Evolutionary conservation across 768 basidiomycete genomes (phyloP).

Genomic region (Naganishia kalamii): DNA sequence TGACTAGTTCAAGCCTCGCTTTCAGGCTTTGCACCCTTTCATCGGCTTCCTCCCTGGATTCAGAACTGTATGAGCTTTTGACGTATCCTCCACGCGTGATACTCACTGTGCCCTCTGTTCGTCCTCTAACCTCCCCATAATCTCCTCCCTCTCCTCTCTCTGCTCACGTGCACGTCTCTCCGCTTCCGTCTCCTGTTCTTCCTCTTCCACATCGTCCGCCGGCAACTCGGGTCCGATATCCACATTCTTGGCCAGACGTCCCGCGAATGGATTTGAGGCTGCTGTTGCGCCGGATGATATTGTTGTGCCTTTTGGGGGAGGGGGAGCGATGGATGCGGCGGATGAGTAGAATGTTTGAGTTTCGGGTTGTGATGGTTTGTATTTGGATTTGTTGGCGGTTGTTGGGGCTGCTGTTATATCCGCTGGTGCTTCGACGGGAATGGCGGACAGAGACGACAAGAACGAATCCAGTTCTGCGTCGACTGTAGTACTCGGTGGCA

Average conservation of each 20-base stretch:
- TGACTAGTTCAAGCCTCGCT: slow-evolving; percentile 14
- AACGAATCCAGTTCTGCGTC: slow-evolving; percentile 24
- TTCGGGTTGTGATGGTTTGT: slow-evolving; percentile 29
- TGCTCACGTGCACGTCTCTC: slow-evolving; percentile 32
- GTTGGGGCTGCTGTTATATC: background rate
- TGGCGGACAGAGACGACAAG: slow-evolving; percentile 13
- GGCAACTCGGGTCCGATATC: slow-evolving; percentile 32
- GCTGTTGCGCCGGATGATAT: slow-evolving; percentile 14
- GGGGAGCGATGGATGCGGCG: slow-evolving; percentile 36
- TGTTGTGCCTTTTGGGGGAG: slow-evolving; percentile 15
- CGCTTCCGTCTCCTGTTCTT: slow-evolving; percentile 36
- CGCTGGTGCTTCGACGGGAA: background rate
- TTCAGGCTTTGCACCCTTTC: slow-evolving; percentile 19
- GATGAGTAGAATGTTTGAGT: slow-evolving; percentile 40
- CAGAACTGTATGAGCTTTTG: background rate
- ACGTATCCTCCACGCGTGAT: background rate
- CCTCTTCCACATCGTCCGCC: slow-evolving; percentile 42
- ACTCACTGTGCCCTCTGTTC: slow-evolving; percentile 44
- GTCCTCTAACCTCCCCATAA: slow-evolving; percentile 40
- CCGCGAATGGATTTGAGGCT: slow-evolving; percentile 20
- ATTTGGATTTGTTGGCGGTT: slow-evolving; percentile 14
- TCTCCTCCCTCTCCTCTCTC: slow-evolving; percentile 43
- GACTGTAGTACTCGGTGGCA: background rate
- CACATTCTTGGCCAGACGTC: background rate
- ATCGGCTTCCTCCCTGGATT: slow-evolving; percentile 19